phyloP scores from a whole-genome alignment of 2,329 filamentous ascomycete genomes.

The Diplodia intermedia region DNA sequence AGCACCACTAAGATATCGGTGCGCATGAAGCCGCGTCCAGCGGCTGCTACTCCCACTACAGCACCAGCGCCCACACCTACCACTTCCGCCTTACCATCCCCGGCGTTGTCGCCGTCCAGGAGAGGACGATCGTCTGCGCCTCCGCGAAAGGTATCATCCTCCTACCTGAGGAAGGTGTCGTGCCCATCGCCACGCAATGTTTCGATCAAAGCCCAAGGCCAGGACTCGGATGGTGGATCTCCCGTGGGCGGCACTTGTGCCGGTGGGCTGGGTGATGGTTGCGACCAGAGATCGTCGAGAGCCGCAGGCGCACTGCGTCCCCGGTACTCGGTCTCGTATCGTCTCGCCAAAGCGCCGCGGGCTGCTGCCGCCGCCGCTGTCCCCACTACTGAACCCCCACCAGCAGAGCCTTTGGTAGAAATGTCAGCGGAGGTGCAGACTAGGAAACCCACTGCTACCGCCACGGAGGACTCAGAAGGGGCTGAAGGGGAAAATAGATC shows the following conservation, averaged over 20 bases:
- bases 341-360: neutral
- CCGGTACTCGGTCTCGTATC: constrained; percentile 5
- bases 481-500: neutral
- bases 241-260: neutral
- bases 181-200: neutral
- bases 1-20: constrained; percentile 16
- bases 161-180: neutral
- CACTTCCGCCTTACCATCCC: neutral
- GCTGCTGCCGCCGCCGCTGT: neutral
- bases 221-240: neutral
- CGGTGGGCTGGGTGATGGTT: neutral
- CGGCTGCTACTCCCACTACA: neutral
- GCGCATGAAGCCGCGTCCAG: constrained; percentile 11
- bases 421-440: neutral
- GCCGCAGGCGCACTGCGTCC: neutral
- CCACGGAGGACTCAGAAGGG: neutral
- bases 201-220: neutral
- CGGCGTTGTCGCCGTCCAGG: neutral
- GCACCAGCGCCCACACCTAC: no score
- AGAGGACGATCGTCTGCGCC: neutral
- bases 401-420: neutral
- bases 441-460: neutral
- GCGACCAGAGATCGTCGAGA: neutral
- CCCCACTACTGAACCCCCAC: neutral
- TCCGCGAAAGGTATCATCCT: neutral